phyloP scores from a whole-genome alignment of 345 rosid species.

The Lenwebbia sp. region DNA sequence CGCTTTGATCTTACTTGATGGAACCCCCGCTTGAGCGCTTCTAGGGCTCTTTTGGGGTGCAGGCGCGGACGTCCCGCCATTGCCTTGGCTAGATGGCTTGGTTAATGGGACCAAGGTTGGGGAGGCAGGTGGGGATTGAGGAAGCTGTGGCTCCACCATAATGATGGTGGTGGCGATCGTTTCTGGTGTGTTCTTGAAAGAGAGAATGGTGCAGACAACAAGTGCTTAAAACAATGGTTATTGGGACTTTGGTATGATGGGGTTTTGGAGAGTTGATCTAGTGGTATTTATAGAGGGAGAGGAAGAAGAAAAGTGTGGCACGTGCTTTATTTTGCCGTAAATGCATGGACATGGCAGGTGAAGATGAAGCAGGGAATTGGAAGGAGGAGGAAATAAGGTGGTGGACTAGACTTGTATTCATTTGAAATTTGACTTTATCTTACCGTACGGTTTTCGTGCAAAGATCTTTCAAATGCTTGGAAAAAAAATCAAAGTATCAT shows the following conservation, averaged over 20 bases:
- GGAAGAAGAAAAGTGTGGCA: background rate
- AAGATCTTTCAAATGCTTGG: background rate
- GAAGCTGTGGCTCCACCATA: slow-evolving; percentile 27
- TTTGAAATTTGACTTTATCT: background rate
- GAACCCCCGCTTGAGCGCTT: background rate
- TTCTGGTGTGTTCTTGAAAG: background rate
- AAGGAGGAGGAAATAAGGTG: background rate
- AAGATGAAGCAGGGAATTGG: background rate
- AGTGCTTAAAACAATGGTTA: background rate
- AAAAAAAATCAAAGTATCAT: background rate
- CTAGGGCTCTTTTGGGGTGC: background rate
- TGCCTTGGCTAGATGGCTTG: slow-evolving; percentile 17
- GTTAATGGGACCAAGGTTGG: slow-evolving; percentile 1
- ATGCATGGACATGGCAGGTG: background rate
- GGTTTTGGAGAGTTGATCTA: background rate
- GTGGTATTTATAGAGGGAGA: background rate
- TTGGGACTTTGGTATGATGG: background rate
- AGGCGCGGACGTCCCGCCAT: background rate
- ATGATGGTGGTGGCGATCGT: background rate
- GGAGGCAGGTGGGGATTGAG: background rate
- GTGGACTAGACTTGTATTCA: background rate
- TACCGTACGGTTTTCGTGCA: background rate
- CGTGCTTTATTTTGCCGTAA: background rate
- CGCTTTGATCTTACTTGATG: slow-evolving; percentile 2
- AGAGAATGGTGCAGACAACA: background rate